Evolutionary conservation across 345 rosid species (phyloP), one percentile per base, ranked within the genome.

Genomic region (Arabidopsis arenosa): DNA sequence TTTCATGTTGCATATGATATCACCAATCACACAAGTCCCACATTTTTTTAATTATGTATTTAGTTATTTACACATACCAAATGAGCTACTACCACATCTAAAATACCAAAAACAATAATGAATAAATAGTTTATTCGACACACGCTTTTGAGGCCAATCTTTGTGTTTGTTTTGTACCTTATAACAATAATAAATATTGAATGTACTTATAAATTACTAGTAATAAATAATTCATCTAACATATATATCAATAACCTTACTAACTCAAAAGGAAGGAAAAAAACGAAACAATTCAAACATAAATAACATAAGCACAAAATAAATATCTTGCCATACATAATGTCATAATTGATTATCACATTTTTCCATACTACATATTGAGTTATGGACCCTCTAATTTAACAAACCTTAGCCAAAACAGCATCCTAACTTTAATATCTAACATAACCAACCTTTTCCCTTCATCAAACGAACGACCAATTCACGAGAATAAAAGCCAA

Each of bases 381-480:
- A 57, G 39, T 32, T 8, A 33, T 57, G 23, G 39, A 37, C 18
- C 64, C 36, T 52, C 69, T 51, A 72, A 59, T 43, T 66, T 49
- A 30, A 77, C 28, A 65, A 66, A 33, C 53, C 64, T 26, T 41
- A 4, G 6, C 40, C 41, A 26, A 56, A 78, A 78, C 56, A 65
- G 56, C 18, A 65, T 18, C 73, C 81, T 78, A 72, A 72, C 43
- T 30, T 69, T 15, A 52, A 57, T 51, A 78, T 41, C 48, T 66
- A 65, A 72, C 77, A 72, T 43, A 72, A 48, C 7, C 15, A 57
- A 58, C 39, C 68, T 17, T 18, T 49, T n/a, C 28, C 4, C 10
- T 43, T 36, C 49, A 9, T 90, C 87, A 93, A 44, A 92, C 90
- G 59, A 94, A 92, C 13, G 93, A 90, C 98, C 98, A 94, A 75